These are phyloP conservation scores for Penicillium sp. DNA, from an alignment of 2,329 filamentous ascomycete species.

Conservation along the genomic window DNA sequence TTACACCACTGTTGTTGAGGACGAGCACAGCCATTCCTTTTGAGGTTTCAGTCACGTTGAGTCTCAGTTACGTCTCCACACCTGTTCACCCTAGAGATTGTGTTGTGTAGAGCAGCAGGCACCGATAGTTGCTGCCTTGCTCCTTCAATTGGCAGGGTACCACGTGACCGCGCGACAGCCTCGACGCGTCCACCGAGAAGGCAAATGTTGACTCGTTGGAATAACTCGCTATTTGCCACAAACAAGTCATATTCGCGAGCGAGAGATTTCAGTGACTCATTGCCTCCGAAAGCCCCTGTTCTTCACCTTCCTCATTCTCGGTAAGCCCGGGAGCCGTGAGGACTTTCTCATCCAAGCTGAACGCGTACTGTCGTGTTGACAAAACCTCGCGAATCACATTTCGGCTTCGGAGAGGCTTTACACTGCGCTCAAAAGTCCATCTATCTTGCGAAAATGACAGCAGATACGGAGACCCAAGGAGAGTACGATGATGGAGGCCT, in stretches of 20 bases:
- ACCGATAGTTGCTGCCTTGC: constrained; percentile 12
- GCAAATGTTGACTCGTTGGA: constrained; percentile 13
- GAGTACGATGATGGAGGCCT: constrained; percentile 72
- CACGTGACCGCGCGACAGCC: constrained; percentile 43
- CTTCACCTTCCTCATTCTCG: not conserved
- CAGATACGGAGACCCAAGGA: constrained; percentile 68
- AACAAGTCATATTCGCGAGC: constrained; percentile 7
- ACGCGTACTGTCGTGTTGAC: constrained; percentile 20
- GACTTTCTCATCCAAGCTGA: not conserved
- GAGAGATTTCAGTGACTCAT: constrained; percentile 13
- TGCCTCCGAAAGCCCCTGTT: not conserved
- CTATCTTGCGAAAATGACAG: constrained; percentile 35
- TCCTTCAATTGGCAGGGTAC: not conserved
- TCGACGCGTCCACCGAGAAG: constrained; percentile 33
- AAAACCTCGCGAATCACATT: not conserved
- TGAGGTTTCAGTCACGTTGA: too few species aligned
- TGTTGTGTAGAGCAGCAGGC: not conserved
- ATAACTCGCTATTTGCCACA: constrained; percentile 24
- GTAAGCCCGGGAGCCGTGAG: not conserved
- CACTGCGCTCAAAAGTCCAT: not conserved
- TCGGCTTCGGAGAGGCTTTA: not conserved
- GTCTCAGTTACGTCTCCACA: too few species aligned
- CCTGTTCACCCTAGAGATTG: not conserved
- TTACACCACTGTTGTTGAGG: not conserved
- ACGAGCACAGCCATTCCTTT: not conserved